phyloP scores from a whole-genome alignment of 768 basidiomycete genomes.

The Naganishia friedmannii region DNA sequence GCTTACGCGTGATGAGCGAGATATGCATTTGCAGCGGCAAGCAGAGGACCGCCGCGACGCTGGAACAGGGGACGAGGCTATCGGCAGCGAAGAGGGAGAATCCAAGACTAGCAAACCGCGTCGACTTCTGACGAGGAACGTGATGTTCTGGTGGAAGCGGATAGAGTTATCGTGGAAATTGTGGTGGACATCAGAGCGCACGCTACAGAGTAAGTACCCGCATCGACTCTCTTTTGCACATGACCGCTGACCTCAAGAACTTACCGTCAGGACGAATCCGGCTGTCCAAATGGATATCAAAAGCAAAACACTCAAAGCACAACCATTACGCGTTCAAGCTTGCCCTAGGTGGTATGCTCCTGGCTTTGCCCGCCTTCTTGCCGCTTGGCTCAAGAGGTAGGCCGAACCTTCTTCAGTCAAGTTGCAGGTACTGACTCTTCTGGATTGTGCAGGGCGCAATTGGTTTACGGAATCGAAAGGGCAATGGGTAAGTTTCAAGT shows the following conservation, averaged over 20 bases:
- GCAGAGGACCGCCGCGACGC: neutral
- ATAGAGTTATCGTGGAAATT: neutral
- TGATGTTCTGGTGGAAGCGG: neutral
- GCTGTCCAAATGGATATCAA: conserved; percentile 38
- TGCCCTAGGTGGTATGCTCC: conserved; percentile 42
- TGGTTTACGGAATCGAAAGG: conserved; percentile 45
- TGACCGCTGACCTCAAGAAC: neutral
- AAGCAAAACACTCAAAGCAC: conserved; percentile 42
- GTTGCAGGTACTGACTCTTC: too few relatives aligned
- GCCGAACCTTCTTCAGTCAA: neutral
- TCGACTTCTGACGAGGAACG: neutral
- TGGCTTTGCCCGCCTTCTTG: conserved; percentile 48
- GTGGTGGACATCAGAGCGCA: conserved; percentile 18
- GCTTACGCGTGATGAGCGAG: conserved; percentile 15
- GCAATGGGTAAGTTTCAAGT: conserved; percentile 40
- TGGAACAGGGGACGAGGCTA: neutral
- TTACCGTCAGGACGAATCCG: conserved; percentile 36
- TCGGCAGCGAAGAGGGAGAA: neutral
- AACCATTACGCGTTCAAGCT: conserved; percentile 45
- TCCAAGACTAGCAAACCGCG: neutral
- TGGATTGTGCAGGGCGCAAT: conserved; percentile 31
- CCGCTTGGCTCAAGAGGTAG: conserved; percentile 32
- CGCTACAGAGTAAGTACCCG: neutral
- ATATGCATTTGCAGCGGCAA: neutral
- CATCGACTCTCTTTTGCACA: too few relatives aligned